Evolutionary conservation across 805 yeast species (phyloP).

Genomic region (Yarrowia sp.): DNA sequence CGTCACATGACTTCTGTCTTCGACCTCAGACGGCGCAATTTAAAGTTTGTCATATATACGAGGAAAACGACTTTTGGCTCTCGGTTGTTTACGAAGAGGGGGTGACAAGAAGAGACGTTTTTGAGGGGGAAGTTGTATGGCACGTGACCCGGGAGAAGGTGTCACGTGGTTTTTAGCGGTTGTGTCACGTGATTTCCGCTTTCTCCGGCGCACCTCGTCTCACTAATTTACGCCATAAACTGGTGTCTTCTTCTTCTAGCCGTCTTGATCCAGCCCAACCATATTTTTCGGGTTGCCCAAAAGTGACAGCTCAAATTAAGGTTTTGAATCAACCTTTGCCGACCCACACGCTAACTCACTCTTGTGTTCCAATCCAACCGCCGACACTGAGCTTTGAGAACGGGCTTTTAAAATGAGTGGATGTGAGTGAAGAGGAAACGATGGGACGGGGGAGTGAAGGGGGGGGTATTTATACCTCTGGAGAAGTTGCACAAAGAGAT

Average conservation of each 20-base stretch:
- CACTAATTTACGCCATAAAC: neutral
- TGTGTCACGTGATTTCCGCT: neutral
- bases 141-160: too few species aligned
- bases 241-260: too few species aligned
- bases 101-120: neutral
- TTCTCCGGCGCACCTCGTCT: too few species aligned
- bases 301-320: conserved; percentile 29
- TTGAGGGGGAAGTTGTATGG: neutral
- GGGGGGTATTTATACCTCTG: neutral
- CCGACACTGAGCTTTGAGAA: too few species aligned
- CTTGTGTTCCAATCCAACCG: neutral
- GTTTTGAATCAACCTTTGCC: conserved; percentile 22
- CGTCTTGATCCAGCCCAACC: too few species aligned
- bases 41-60: conserved; percentile 25
- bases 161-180: neutral
- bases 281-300: neutral
- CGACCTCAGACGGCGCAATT: neutral
- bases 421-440: conserved; percentile 7
- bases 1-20: neutral
- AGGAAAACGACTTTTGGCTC: conserved; percentile 8
- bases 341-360: conserved; percentile 1
- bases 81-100: conserved; percentile 4
- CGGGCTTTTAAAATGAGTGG: conserved; percentile 26
- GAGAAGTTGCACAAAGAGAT: neutral
- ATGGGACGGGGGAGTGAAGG: neutral